Evolutionary conservation across 192 early-diverging fungal genomes (phyloP), one percentile per base, ranked within the genome.

Genomic region (Funneliformis geosporum): DNA sequence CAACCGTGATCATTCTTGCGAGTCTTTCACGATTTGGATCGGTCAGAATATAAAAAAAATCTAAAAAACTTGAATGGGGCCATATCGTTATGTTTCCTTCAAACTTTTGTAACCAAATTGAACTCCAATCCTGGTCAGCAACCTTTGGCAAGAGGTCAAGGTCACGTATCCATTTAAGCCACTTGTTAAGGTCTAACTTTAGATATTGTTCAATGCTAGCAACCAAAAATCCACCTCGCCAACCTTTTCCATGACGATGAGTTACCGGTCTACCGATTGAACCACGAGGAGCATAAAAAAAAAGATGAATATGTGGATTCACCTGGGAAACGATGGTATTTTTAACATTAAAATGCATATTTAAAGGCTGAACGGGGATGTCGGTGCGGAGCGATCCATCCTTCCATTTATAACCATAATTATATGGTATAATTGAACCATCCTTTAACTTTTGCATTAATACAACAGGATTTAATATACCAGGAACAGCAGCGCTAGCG

Each of bases 211-310:
- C 93, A 23, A 96, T 80, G 0, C 91, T 88, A 5, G 94, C 92
- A 0, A 91, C 88, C 21, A 97, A 40, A 83, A 95, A 96, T n/a
- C 96, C 96, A 55, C 97, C 97, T 21, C 96, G 89, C 94, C 95
- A 96, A n/a, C 91, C 92, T 59, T 87, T 86, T 39, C 94, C 94
- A 50, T 79, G 76, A n/a, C 91, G 82, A 80, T 93, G 91, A 16
- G 89, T 87, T 9, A 91, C 90, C 21, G 95, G 95, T 79, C 88
- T 85, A 70, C 95, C 96, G 18, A 94, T 81, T 25, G 89, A 85
- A 18, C 96, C 95, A 82, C 91, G 83, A 47, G 90, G 87, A n/a
- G 92, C 90, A 83, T 93, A 95, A 76, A 96, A 95, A 86, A 97
- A 97, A 82, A 94, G 68, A 21, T 91, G 85, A 11, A 99, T 86